Evolutionary conservation across 768 basidiomycete species (phyloP).

Genomic region (Suillus cothurnatus): DNA sequence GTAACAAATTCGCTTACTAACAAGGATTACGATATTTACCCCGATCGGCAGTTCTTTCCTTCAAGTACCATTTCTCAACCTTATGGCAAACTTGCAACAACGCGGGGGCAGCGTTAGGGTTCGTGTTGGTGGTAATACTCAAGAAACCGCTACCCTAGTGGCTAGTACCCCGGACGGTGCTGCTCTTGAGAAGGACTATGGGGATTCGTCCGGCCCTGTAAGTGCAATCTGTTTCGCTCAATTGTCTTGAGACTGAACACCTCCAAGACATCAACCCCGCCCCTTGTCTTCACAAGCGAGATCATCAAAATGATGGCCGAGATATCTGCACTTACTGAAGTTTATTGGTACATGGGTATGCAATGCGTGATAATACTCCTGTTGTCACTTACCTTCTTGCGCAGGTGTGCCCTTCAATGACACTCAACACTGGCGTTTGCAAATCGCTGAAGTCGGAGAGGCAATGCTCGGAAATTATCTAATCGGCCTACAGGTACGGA

Average conservation of each 20-base stretch:
- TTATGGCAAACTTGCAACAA: slow-evolving; percentile 70
- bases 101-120: slow-evolving; percentile 63
- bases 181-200: slow-evolving; percentile 52
- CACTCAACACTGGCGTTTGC: slow-evolving; percentile 50
- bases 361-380: not conserved
- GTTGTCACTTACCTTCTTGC: slow-evolving; percentile 7
- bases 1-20: not conserved
- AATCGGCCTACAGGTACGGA: slow-evolving; percentile 48
- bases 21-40: not conserved
- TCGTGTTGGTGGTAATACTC: slow-evolving; percentile 82
- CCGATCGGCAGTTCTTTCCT: slow-evolving; percentile 43
- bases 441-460: slow-evolving; percentile 60
- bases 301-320: slow-evolving; percentile 67
- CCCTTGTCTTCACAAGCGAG: slow-evolving; percentile 64
- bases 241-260: not conserved
- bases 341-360: slow-evolving; percentile 66
- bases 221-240: slow-evolving; percentile 13
- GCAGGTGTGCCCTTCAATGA: slow-evolving; percentile 68
- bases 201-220: slow-evolving; percentile 42
- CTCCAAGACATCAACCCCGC: slow-evolving; percentile 62
- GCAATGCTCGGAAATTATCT: slow-evolving; percentile 64
- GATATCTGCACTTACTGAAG: slow-evolving; percentile 57
- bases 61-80: slow-evolving; percentile 73
- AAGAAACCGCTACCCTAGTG: slow-evolving; percentile 62
- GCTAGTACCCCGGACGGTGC: slow-evolving; percentile 47